These are phyloP conservation scores for Aspergillus nidulans DNA, from an alignment of 495 filamentous ascomycete species.

Conservation along the genomic window DNA sequence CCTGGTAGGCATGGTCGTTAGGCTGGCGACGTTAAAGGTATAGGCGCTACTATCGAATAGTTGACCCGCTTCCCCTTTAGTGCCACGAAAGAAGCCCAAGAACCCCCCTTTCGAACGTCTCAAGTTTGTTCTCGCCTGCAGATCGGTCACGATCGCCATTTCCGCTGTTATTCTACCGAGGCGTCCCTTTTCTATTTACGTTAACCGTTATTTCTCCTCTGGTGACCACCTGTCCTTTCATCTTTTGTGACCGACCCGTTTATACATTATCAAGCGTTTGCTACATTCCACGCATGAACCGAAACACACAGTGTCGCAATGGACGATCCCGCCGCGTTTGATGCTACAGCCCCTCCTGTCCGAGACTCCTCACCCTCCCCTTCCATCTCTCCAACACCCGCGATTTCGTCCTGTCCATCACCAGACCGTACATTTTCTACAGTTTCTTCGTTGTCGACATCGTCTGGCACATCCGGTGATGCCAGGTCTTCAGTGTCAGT, in stretches of 20 bases:
- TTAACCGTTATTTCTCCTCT: slow-evolving; percentile 10
- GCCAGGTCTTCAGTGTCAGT: slow-evolving; percentile 52
- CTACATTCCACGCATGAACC: background rate
- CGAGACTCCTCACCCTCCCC: slow-evolving; percentile 56
- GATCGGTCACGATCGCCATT: slow-evolving; percentile 21
- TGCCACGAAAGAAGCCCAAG: slow-evolving; percentile 18
- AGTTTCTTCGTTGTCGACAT: slow-evolving; percentile 65
- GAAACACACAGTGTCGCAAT: slow-evolving; percentile 21
- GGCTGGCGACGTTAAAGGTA: background rate
- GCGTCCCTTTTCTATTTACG: slow-evolving; percentile 16
- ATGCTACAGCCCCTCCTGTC: slow-evolving; percentile 23
- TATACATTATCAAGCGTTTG: background rate
- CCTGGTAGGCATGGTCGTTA: background rate
- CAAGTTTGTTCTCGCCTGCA: slow-evolving; percentile 13
- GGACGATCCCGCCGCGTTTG: slow-evolving; percentile 32
- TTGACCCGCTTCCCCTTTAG: slow-evolving; percentile 30
- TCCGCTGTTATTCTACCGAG: slow-evolving; percentile 7
- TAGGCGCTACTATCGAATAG: slow-evolving; percentile 2
- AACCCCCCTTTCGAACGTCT: slow-evolving; percentile 19
- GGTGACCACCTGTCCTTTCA: slow-evolving; percentile 22
- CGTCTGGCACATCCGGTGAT: slow-evolving; percentile 54
- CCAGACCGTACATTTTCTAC: slow-evolving; percentile 73
- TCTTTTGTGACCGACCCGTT: background rate
- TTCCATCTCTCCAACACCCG: slow-evolving; percentile 55
- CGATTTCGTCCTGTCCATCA: slow-evolving; percentile 58